Evolutionary conservation across 192 early-diverging fungal genomes (phyloP), one percentile per base, ranked within the genome.

Genomic region (Rhizophlyctis rosea): DNA sequence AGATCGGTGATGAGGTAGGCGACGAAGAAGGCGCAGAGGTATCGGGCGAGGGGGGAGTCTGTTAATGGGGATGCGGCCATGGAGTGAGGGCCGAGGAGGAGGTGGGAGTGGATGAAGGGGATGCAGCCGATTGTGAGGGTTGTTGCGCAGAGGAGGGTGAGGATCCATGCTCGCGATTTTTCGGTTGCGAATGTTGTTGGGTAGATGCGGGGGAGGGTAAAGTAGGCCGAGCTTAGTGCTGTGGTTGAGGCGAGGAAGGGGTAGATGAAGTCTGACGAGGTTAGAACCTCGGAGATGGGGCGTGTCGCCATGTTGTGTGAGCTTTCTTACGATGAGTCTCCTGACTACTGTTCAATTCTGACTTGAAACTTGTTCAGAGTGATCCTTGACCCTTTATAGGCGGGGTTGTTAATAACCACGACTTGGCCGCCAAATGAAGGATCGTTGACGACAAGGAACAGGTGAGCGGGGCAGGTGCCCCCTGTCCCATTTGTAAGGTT

Each of bases 1-100:
- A 88, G 64, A 67, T 88, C 86, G 55, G 71, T 62, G n/a, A 81
- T 27, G 7, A 81, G 59, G 49, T 85, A 88, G 4, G 74, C 62
- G 34, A 75, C 60, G 23, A 88, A 88, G 50, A 85, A 72, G 3
- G 74, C 75, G 4, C 79, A 57, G 0, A 83, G 57, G 21, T 34
- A 53, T 16, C 74, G 70, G 0, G 79, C 62, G 57, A 68, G 64
- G 23, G 9, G 31, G 18, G 29, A 25, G 34, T 62, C 60, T 18
- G 65, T 48, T 4, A 73, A 39, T 25, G 74, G 57, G 9, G 50
- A 51, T 1, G 71, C 55, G n/a, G 63, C 60, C 3, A 65, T 27
- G 0, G 64, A 63, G n/a, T 28, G 23, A 4, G 7, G 2, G 52
- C 54, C 39, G 9, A 55, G 25, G 18, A 28, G 35, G 29, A 82